Evolutionary conservation across 371 early-diverging fungal genomes (phyloP), one percentile per base, ranked within the genome.

Genomic region (Conidiobolus incongruus): DNA sequence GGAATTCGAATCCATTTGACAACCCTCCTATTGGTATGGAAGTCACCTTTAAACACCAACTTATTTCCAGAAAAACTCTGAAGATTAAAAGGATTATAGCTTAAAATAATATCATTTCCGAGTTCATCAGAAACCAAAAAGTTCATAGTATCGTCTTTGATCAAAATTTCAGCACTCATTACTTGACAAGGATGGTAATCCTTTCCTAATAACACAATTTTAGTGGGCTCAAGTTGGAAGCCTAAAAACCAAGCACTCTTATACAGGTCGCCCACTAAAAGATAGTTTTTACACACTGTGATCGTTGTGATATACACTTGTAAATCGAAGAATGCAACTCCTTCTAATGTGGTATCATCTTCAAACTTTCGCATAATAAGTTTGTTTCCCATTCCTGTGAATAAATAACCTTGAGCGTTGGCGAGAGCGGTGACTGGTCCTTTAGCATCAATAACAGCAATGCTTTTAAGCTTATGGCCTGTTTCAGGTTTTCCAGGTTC

Each of bases 271-370:
- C 89, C 89, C n/a, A 93, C 56, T 10, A 94, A 54, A 47, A 97
- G 70, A 36, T 86, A 81, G 49, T 84, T 89, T 58, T 91, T 94
- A 50, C 96, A 71, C 0, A 84, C 65, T 2, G 68, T 57, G 31
- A 94, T 64, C 39, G 77, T 73, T 10, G 73, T 82, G 10, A 87
- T 85, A 60, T 81, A 96, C 22, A 88, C 77, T 52, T 82, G 83
- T 6, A 87, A 80, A 61, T 98, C 97, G 22, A 93, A 66, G 52
- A 99, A 99, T 0, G 96, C 98, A 15, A 99, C 81, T 40, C 95
- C 95, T 4, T 71, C 73, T 30, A 98, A 54, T 11, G 72, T 65
- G 52, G 90, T 90, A 35, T 75, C 77, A 52, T 89, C 85, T 51
- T 89, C 84, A 48, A 95, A 86, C 10, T 76, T 68, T 51, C 91